These are phyloP conservation scores for Scheffersomyces titani DNA, from an alignment of 1,139 yeast species.

Conservation along the genomic window DNA sequence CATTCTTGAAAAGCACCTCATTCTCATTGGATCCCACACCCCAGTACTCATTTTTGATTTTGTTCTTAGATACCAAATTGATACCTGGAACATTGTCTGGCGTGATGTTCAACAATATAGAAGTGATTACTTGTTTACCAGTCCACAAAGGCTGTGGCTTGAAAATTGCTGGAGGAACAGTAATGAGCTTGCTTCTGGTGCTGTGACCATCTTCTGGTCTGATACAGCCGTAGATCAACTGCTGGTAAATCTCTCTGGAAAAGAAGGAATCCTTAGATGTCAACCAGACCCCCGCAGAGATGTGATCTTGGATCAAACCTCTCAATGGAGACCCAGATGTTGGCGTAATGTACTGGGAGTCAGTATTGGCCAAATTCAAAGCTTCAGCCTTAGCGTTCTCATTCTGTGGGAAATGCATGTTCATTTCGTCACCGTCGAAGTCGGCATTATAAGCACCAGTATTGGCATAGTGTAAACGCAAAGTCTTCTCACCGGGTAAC, in stretches of 20 bases:
- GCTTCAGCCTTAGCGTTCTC: constrained; percentile 99
- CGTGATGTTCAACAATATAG: constrained; percentile 83
- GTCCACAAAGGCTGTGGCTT: constrained; percentile 96
- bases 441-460: constrained; percentile 99
- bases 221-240: constrained; percentile 87
- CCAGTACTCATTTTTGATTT: constrained; percentile 96
- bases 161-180: constrained; percentile 85
- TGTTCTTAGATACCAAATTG: constrained; percentile 78
- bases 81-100: constrained; percentile 90
- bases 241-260: constrained; percentile 90
- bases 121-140: constrained; percentile 95
- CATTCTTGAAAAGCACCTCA: constrained; percentile 80
- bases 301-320: constrained; percentile 98
- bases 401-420: constrained; percentile 99
- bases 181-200: constrained; percentile 64
- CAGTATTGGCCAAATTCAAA: constrained; percentile 89
- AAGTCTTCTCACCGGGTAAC: constrained; percentile 94
- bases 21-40: constrained; percentile 81
- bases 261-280: constrained; percentile 91
- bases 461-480: constrained; percentile 96
- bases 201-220: constrained; percentile 99
- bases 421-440: constrained; percentile 99
- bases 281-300: constrained; percentile 98
- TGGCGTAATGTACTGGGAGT: constrained; percentile 95
- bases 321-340: constrained; percentile 98